Conservation (phyloP, 352 stramenopile species). For the Phytophthora agathidicida region DNA sequence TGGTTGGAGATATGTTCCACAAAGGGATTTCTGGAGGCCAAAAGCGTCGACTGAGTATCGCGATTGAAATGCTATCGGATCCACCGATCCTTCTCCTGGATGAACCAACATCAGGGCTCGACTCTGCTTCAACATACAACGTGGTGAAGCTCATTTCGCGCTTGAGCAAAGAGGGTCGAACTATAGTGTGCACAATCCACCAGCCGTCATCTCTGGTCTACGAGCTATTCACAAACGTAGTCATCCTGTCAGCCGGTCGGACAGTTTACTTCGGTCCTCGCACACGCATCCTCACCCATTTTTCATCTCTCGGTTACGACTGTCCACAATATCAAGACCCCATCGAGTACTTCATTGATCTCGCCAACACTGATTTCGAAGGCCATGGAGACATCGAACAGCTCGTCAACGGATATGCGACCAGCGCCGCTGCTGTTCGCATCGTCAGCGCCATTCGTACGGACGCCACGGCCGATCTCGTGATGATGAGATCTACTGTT, state of each 20-base stretch:
- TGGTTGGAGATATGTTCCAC: constrained; percentile 83
- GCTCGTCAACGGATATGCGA: constrained; percentile 18
- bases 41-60: constrained; percentile 93
- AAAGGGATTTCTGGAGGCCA: constrained; percentile 89
- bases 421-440: constrained; percentile 8
- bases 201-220: constrained; percentile 71
- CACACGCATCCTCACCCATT: constrained; percentile 39
- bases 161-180: constrained; percentile 61
- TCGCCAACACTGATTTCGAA: constrained; percentile 65
- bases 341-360: constrained; percentile 59
- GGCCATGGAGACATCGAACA: constrained; percentile 20
- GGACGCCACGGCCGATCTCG: not conserved
- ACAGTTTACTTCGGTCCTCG: constrained; percentile 90
- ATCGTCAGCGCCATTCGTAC: constrained; percentile 20
- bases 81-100: constrained; percentile 95
- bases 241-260: constrained; percentile 73
- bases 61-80: constrained; percentile 92
- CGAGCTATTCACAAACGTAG: constrained; percentile 66
- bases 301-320: constrained; percentile 47
- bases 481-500: constrained; percentile 11
- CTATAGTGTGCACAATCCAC: constrained; percentile 87
- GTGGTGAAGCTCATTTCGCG: constrained; percentile 81
- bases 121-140: constrained; percentile 85
- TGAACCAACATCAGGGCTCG: constrained; percentile 92
- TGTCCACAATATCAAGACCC: constrained; percentile 70